Percentiles rank a stretch among this genome's conserved stretches.
phyloP scores from a whole-genome alignment of 208 protist genomes.

The Trypanosoma melophagium region DNA sequence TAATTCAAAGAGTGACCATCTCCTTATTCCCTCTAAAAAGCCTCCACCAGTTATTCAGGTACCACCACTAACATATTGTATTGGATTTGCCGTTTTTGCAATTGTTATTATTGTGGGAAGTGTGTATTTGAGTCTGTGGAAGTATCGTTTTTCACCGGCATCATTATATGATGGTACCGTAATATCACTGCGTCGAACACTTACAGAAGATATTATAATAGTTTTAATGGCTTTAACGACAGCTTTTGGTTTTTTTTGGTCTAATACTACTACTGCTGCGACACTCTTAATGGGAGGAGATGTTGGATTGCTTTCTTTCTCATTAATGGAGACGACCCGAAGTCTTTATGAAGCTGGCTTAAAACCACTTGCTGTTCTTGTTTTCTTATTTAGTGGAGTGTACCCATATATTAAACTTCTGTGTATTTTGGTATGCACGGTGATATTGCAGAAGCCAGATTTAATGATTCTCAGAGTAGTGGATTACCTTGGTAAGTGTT shows the following conservation, averaged over 20 bases:
- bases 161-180: slow-evolving; percentile 5
- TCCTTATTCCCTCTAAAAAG: background rate
- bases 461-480: slow-evolving; percentile 55
- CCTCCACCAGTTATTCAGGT: background rate
- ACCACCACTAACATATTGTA: slow-evolving; percentile 1
- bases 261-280: slow-evolving; percentile 22
- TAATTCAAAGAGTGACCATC: background rate
- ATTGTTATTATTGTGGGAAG: slow-evolving; percentile 1
- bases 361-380: slow-evolving; percentile 77
- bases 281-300: slow-evolving; percentile 31
- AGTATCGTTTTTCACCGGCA: background rate
- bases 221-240: slow-evolving; percentile 27
- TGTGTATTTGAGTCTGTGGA: slow-evolving; percentile 3
- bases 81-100: background rate
- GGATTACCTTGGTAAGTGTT: slow-evolving; percentile 89
- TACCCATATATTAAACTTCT: slow-evolving; percentile 91
- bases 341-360: slow-evolving; percentile 89
- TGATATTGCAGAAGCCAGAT: slow-evolving; percentile 36
- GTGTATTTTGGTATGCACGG: slow-evolving; percentile 33
- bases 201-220: slow-evolving; percentile 55
- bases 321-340: slow-evolving; percentile 70
- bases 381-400: slow-evolving; percentile 91
- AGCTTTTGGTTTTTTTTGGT: slow-evolving; percentile 29
- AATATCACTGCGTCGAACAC: slow-evolving; percentile 22
- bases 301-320: slow-evolving; percentile 76